phyloP scores from a whole-genome alignment of 2,329 filamentous ascomycete species.

The Neospermospora avenae region DNA sequence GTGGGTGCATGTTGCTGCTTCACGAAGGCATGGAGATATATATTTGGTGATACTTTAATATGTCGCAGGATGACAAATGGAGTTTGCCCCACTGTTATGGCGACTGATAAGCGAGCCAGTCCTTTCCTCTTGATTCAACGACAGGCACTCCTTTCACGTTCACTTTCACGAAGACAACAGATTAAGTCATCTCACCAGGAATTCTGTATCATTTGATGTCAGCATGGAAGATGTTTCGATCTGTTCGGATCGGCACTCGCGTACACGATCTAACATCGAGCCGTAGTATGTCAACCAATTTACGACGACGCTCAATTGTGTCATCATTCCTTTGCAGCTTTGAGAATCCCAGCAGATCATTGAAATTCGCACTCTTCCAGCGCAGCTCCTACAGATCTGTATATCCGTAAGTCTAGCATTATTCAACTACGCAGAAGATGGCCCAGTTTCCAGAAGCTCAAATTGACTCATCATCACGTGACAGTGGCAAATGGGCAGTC shows the following conservation, averaged over 20 bases:
- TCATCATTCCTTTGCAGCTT: conserved; percentile 42
- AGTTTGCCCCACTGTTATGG: neutral
- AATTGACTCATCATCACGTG: conserved; percentile 13
- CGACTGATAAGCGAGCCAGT: neutral
- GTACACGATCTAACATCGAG: neutral
- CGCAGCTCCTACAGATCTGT: conserved; percentile 57
- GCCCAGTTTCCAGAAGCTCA: neutral
- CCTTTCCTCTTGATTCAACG: too few relatives aligned
- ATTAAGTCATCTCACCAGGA: neutral
- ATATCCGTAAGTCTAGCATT: conserved; percentile 46
- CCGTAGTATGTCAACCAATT: conserved; percentile 16
- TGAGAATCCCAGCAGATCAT: conserved; percentile 26
- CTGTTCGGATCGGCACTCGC: neutral
- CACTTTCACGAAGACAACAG: neutral
- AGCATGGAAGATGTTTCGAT: neutral
- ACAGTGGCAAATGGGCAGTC: conserved; percentile 55
- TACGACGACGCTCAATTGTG: conserved; percentile 32
- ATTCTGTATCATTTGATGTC: neutral
- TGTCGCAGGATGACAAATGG: neutral
- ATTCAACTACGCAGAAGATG: neutral
- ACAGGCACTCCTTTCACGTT: neutral
- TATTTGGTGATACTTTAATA: too few relatives aligned
- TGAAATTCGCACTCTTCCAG: conserved; percentile 58
- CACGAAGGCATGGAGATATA: too few relatives aligned
- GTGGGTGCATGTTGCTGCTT: neutral